Evolutionary conservation across 345 rosid genomes (phyloP), one percentile per base, ranked within the genome.

Genomic region (Citrus unshiu): DNA sequence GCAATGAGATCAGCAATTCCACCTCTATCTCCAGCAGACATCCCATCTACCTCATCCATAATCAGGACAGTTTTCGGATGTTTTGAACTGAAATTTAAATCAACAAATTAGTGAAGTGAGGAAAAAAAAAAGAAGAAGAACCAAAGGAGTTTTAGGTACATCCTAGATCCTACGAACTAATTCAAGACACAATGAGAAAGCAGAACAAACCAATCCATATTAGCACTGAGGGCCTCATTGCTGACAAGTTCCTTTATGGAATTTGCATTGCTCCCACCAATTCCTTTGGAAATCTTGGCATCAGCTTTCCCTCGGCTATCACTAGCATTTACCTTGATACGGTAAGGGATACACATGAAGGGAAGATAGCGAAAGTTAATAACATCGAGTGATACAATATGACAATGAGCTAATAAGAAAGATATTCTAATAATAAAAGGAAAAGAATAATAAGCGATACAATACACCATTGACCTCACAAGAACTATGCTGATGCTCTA

Each of bases 21-120:
- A 78, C 98, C 98, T 87, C 99, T 89, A 84, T 96, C 99, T 65
- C 99, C 99, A 67, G 99, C 99, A 73, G 99, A 96, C 99, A 96
- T 96, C 67, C 99, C 99, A 91, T 96, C 98, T 40, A 94, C 98
- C 91, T 96, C 99, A 81, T 96, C 99, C 99, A 96, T 96, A 78
- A 96, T 91, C 65, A 96, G 89, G 81, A 94, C 99, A 66, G 94
- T 84, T 77, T 93, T 96, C 29, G 86, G 88, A 82, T 84, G 90
- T 84, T 90, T 92, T 64, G 90, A 86, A 84, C 99, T 96, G 85
- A 37, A 84, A 83, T 78, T 73, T 70, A 46, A 78, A 82, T 81
- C 46, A 59, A 32, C 74, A 30, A 30, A 62, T 62, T 9, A 72
- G 76, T 73, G 69, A 22, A 51, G 49, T 3, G 43, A 39, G 40